A percentile compares a stretch with the other conserved stretches of the same genome.
Conservation (phyloP, 352 stramenopile species). For the Globisporangium iwayamae region DNA sequence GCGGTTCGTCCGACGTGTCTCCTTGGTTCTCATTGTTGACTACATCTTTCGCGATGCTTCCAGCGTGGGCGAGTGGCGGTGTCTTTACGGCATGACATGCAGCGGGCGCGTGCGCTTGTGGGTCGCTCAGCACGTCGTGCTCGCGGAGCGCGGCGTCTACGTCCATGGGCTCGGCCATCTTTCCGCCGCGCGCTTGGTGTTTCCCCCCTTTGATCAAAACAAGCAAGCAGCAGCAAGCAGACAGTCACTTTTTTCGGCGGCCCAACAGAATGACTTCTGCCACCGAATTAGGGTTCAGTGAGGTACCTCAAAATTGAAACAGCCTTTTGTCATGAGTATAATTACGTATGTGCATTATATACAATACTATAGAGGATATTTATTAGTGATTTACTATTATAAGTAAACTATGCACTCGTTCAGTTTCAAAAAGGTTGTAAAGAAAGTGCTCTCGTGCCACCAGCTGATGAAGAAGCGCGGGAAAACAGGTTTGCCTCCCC, state of each 20-base stretch:
- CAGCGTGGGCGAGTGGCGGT: background rate
- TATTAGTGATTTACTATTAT: too few species aligned
- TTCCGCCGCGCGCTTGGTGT: slow-evolving; percentile 5
- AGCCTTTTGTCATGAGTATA: background rate
- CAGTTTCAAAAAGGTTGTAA: background rate
- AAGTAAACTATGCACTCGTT: too few species aligned
- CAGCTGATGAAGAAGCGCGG: slow-evolving; percentile 13
- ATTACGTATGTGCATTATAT: background rate
- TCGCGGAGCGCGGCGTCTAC: slow-evolving; percentile 13
- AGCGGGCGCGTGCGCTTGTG: slow-evolving; percentile 3
- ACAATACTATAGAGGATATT: background rate
- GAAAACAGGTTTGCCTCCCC: slow-evolving; percentile 10
- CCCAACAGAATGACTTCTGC: slow-evolving; percentile 4
- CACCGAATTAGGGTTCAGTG: slow-evolving; percentile 1
- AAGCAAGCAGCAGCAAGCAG: background rate
- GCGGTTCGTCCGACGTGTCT: background rate
- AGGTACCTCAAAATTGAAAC: background rate
- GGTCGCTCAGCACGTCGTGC: background rate
- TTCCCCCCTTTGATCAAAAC: slow-evolving; percentile 8
- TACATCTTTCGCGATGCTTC: background rate
- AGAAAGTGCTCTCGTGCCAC: background rate
- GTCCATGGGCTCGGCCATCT: slow-evolving; percentile 13
- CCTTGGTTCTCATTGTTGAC: background rate
- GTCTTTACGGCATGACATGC: background rate
- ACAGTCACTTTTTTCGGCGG: background rate